Percentiles rank a stretch among this genome's conserved stretches.
phyloP scores from a whole-genome alignment of 139 green algal species.

The Chlamydomonas eustigma region DNA sequence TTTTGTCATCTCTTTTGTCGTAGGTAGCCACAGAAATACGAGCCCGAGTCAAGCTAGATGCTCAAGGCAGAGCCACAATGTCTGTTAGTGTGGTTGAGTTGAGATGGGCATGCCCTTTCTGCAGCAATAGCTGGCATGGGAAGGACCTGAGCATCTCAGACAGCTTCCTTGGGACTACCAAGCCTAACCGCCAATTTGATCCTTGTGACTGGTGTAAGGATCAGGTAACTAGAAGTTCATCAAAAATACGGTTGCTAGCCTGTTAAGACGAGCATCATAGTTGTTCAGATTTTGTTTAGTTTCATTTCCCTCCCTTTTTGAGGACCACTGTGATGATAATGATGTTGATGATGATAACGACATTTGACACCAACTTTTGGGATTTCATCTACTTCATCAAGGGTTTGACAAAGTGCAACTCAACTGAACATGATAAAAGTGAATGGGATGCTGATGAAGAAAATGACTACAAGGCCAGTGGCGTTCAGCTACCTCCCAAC shows the following conservation, averaged over 20 bases:
- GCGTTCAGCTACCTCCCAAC: conserved; percentile 11
- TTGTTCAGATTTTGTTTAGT: background rate
- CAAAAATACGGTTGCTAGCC: background rate
- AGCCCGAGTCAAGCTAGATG: background rate
- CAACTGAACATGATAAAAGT: background rate
- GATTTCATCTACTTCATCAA: background rate
- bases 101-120: conserved; percentile 9
- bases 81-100: conserved; percentile 2
- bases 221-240: background rate
- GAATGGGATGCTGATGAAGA: conserved; percentile 4
- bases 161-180: background rate
- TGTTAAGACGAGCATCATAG: background rate
- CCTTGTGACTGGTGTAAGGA: conserved; percentile 12
- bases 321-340: background rate
- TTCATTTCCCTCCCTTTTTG: background rate
- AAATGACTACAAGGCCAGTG: conserved; percentile 5
- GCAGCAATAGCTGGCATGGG: background rate
- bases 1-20: background rate
- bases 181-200: background rate
- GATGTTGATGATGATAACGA: background rate
- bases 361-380: background rate
- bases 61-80: background rate
- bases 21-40: background rate
- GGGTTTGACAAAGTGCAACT: background rate
- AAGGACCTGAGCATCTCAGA: background rate